A percentile compares a stretch with the other conserved stretches of the same genome.
These are phyloP conservation scores for Apocynum venetum DNA, from an alignment of 257 asterid genomes.

Conservation along the genomic window DNA sequence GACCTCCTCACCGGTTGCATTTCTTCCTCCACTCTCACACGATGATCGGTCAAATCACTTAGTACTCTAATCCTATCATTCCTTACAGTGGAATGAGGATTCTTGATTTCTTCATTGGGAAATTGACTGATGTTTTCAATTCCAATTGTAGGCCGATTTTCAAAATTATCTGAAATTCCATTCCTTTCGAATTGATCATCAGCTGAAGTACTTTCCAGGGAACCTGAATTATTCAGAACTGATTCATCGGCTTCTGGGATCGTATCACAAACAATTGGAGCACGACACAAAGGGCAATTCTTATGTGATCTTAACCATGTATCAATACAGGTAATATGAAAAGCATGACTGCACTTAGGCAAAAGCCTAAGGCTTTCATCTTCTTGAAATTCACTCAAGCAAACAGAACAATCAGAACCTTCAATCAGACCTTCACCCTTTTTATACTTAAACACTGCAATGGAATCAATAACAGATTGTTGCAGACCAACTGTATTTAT, in stretches of 20 bases:
- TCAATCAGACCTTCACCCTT: slow-evolving; percentile 41
- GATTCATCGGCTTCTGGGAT: background rate
- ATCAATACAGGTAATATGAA: slow-evolving; percentile 67
- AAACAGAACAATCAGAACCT: slow-evolving; percentile 65
- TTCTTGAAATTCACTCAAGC: slow-evolving; percentile 65
- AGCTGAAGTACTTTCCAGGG: slow-evolving; percentile 8
- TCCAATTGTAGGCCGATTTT: slow-evolving; percentile 4
- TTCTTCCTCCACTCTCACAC: slow-evolving; percentile 26
- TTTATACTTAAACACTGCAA: slow-evolving; percentile 39
- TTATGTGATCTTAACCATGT: slow-evolving; percentile 73
- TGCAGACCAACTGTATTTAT: slow-evolving; percentile 60
- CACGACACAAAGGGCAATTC: slow-evolving; percentile 79
- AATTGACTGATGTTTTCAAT: slow-evolving; percentile 11
- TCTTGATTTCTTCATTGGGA: slow-evolving; percentile 11
- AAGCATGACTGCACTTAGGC: slow-evolving; percentile 85
- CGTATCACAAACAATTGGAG: slow-evolving; percentile 34
- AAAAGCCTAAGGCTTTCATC: slow-evolving; percentile 62
- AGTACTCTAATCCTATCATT: slow-evolving; percentile 25
- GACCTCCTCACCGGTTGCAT: slow-evolving; percentile 44
- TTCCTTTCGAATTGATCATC: slow-evolving; percentile 8
- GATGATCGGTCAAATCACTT: slow-evolving; percentile 42
- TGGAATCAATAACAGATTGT: slow-evolving; percentile 55
- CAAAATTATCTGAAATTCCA: slow-evolving; percentile 16
- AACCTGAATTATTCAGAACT: slow-evolving; percentile 1
- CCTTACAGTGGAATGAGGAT: background rate